These are phyloP conservation scores for Ceratobasidium papillatum DNA, from an alignment of 1,284 basidiomycete genomes.

Conservation along the genomic window DNA sequence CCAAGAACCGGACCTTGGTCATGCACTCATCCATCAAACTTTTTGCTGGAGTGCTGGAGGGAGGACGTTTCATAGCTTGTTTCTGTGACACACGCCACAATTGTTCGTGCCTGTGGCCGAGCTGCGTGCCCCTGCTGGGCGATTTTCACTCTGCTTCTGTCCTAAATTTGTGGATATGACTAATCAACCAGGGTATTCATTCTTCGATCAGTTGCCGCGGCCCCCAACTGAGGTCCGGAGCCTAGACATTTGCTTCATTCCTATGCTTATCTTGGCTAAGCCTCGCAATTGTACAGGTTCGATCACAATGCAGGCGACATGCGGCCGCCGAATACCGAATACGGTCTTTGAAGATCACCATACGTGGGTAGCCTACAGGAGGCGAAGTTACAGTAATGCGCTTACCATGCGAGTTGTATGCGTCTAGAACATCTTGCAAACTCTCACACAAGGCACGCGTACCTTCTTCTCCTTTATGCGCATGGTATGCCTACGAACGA, in stretches of 20 bases:
- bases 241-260: not conserved
- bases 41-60: not conserved
- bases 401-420: not conserved
- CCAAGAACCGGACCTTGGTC: slow-evolving; percentile 13
- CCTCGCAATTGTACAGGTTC: not conserved
- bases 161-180: slow-evolving; percentile 3
- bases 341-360: not conserved
- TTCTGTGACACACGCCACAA: not conserved
- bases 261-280: slow-evolving; percentile 1
- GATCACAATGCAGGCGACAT: not conserved
- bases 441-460: slow-evolving; percentile 1
- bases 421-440: not conserved
- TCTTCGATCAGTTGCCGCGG: slow-evolving; percentile 20
- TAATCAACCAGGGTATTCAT: not conserved
- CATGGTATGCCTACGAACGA: not conserved
- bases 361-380: not conserved
- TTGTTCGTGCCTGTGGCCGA: not conserved
- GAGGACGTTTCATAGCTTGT: not conserved
- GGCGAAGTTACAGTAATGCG: not conserved
- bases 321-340: not conserved
- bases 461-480: not conserved
- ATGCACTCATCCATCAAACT: not conserved
- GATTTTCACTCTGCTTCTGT: not conserved
- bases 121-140: not conserved
- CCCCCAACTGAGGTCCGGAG: slow-evolving; percentile 35